A percentile compares a stretch with the other conserved stretches of the same genome.
phyloP scores from a whole-genome alignment of 257 asterid species.

The Handroanthus guayacan region DNA sequence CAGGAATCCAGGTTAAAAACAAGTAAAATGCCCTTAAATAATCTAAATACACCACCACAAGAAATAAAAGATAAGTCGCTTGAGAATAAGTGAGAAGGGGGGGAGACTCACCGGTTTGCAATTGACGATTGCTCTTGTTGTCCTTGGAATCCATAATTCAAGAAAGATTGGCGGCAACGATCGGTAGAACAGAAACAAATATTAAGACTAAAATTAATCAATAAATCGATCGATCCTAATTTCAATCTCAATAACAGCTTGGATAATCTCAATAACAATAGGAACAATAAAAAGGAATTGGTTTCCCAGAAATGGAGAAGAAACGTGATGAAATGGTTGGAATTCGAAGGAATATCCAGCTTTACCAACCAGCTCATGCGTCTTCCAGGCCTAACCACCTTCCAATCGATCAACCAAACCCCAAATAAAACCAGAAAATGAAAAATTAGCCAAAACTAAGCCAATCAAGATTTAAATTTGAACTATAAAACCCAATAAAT shows the following conservation, averaged over 20 bases:
- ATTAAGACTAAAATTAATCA: slow-evolving; percentile 32
- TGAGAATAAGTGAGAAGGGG: not conserved
- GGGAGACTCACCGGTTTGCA: slow-evolving; percentile 55
- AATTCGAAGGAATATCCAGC: slow-evolving; percentile 65
- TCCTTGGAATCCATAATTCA: slow-evolving; percentile 62
- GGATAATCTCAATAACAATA: slow-evolving; percentile 57
- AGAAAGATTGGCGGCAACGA: slow-evolving; percentile 23
- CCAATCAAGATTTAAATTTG: slow-evolving; percentile 22
- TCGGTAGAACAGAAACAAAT: slow-evolving; percentile 25
- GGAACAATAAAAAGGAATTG: slow-evolving; percentile 46
- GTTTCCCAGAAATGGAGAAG: slow-evolving; percentile 48
- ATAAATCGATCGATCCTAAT: slow-evolving; percentile 40
- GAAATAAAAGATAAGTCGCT: not conserved
- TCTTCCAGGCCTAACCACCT: slow-evolving; percentile 53
- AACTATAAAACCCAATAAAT: not conserved
- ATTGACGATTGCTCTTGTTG: slow-evolving; percentile 70
- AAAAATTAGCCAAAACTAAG: not conserved
- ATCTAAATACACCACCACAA: not conserved
- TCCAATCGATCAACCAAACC: slow-evolving; percentile 33
- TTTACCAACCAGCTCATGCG: slow-evolving; percentile 92
- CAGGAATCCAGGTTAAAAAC: not conserved
- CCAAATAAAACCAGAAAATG: not conserved
- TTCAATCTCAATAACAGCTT: slow-evolving; percentile 38
- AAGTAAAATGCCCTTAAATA: not conserved
- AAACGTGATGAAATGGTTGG: slow-evolving; percentile 52